Conservation (phyloP, 257 asterid genomes). For the Salvia miltiorrhiza region DNA sequence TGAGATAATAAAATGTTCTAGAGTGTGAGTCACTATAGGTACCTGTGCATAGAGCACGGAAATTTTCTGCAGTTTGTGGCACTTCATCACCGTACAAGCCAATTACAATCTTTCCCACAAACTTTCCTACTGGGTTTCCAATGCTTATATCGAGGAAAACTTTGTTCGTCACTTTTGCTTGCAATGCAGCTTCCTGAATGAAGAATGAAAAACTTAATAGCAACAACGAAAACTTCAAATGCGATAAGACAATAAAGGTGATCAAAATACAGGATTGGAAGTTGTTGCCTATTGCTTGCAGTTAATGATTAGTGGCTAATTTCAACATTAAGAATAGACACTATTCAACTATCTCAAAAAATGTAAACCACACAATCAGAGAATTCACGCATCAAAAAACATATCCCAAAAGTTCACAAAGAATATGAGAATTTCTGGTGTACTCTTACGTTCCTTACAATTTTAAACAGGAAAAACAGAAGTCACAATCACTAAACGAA, state of each 20-base stretch:
- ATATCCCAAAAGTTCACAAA: not conserved
- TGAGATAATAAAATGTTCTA: not conserved
- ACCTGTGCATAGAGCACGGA: slow-evolving; percentile 97
- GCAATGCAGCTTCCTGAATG: slow-evolving; percentile 61
- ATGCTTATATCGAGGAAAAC: slow-evolving; percentile 86
- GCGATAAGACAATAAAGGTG: not conserved
- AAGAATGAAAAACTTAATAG: slow-evolving; percentile 7
- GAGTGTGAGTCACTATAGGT: not conserved
- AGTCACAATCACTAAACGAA: not conserved
- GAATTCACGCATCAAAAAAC: not conserved
- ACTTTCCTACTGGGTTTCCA: slow-evolving; percentile 91
- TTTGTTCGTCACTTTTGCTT: slow-evolving; percentile 84
- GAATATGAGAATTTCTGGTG: not conserved
- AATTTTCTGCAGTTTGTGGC: slow-evolving; percentile 90
- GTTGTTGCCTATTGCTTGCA: not conserved
- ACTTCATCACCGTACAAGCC: slow-evolving; percentile 96
- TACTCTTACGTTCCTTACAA: not conserved
- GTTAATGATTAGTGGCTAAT: not conserved
- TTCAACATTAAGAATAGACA: not conserved
- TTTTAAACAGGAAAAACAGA: not conserved
- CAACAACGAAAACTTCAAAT: not conserved
- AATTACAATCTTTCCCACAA: slow-evolving; percentile 82
- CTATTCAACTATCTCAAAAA: not conserved
- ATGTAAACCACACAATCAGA: not conserved
- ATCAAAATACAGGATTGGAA: not conserved